These are phyloP conservation scores for Lignosus rhinocerotis DNA, from an alignment of 1,284 basidiomycete species.

Conservation along the genomic window DNA sequence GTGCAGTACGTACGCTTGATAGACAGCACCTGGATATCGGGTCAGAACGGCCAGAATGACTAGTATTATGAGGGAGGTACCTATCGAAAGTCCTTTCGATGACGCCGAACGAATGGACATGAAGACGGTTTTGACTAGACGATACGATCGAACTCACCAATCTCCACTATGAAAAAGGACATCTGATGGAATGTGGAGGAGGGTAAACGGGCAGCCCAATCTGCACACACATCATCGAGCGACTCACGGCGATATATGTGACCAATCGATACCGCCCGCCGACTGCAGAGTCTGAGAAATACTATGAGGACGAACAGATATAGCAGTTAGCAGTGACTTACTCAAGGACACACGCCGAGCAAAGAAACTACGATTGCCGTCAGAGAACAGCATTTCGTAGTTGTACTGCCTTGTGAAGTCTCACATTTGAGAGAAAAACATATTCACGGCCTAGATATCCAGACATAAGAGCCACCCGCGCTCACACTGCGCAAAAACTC, in stretches of 20 bases:
- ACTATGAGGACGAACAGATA: neutral
- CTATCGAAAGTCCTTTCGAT: neutral
- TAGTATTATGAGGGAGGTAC: neutral
- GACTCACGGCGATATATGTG: neutral
- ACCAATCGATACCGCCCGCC: neutral
- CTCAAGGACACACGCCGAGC: slow-evolving; percentile 1
- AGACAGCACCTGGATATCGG: neutral
- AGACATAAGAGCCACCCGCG: too few relatives aligned
- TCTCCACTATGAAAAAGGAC: neutral
- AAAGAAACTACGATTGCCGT: neutral
- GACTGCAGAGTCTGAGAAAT: neutral
- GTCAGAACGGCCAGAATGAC: neutral
- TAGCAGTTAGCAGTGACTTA: neutral
- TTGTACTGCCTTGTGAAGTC: neutral
- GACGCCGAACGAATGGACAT: too few relatives aligned
- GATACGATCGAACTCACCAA: neutral
- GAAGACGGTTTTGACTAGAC: too few relatives aligned
- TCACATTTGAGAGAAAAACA: neutral
- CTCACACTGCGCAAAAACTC: neutral
- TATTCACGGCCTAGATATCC: neutral
- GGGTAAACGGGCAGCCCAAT: neutral
- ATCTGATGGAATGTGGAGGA: neutral
- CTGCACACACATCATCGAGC: neutral
- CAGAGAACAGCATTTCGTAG: neutral
- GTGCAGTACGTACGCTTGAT: neutral